Conservation (phyloP, 495 filamentous ascomycete genomes). For the Cercophora newfieldiana region DNA sequence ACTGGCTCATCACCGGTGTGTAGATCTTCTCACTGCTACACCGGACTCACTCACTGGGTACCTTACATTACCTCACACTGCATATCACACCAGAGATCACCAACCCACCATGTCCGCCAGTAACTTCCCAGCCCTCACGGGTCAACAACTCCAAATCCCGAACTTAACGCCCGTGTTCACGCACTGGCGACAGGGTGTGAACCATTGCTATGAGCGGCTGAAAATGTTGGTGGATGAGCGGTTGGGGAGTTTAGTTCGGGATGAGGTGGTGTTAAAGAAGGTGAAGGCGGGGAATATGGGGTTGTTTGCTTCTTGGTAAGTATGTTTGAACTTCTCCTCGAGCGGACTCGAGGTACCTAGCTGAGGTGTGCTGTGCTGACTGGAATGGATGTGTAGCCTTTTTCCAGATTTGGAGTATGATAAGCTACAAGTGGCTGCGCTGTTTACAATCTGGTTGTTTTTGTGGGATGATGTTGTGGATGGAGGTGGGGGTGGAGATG, state of each 20-base stretch:
- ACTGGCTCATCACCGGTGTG: too few species aligned
- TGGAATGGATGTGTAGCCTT: too few species aligned
- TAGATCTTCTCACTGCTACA: too few species aligned
- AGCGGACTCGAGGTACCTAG: too few species aligned
- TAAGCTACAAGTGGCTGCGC: conserved; percentile 9
- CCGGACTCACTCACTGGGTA: too few species aligned
- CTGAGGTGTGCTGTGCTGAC: too few species aligned
- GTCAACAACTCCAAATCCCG: not conserved
- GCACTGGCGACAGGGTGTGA: conserved; percentile 21
- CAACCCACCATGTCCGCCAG: too few species aligned
- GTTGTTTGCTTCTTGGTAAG: conserved; percentile 18
- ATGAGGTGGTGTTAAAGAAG: conserved; percentile 12
- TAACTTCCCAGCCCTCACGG: not conserved
- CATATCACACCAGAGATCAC: too few species aligned
- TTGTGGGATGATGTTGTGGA: conserved; percentile 28
- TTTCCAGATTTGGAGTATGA: conserved; percentile 14
- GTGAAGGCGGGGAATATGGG: conserved; percentile 15
- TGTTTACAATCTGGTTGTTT: conserved; percentile 22
- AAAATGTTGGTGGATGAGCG: conserved; percentile 12
- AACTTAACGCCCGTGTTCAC: not conserved
- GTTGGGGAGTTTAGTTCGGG: conserved; percentile 5
- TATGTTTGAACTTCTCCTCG: not conserved
- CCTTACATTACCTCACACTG: too few species aligned
- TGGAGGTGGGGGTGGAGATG: not conserved
- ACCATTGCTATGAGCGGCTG: conserved; percentile 7